A percentile compares a stretch with the other conserved stretches of the same genome.
Conservation (phyloP, 2,329 filamentous ascomycete genomes). For the Mariannaea elegans region DNA sequence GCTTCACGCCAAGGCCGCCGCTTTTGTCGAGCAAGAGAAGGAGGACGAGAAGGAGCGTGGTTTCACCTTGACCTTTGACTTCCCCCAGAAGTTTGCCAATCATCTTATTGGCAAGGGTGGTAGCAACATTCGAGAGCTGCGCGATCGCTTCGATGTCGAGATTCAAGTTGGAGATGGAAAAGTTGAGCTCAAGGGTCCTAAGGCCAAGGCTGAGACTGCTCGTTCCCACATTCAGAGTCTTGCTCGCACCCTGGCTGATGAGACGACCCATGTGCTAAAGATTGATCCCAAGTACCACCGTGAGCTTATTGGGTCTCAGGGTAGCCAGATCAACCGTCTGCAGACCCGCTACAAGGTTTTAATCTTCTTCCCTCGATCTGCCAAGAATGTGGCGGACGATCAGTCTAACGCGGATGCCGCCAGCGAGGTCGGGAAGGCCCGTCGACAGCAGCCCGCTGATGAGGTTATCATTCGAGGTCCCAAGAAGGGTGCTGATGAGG, state of each 20-base stretch:
- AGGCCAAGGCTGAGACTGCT: slow-evolving; percentile 90
- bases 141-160: slow-evolving; percentile 74
- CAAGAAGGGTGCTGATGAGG: slow-evolving; percentile 90
- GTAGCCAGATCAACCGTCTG: slow-evolving; percentile 87
- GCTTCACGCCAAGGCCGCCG: slow-evolving; percentile 75
- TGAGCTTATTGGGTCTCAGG: slow-evolving; percentile 89
- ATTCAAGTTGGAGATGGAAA: slow-evolving; percentile 94
- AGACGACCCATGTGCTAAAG: slow-evolving; percentile 86
- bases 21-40: slow-evolving; percentile 87
- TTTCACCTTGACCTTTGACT: slow-evolving; percentile 87
- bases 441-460: slow-evolving; percentile 80
- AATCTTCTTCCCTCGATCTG: slow-evolving; percentile 86
- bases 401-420: slow-evolving; percentile 73
- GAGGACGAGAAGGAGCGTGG: slow-evolving; percentile 93
- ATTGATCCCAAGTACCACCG: slow-evolving; percentile 94
- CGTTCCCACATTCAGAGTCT: slow-evolving; percentile 83
- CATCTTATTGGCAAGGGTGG: slow-evolving; percentile 77
- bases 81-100: slow-evolving; percentile 94
- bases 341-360: slow-evolving; percentile 93
- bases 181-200: slow-evolving; percentile 94
- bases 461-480: slow-evolving; percentile 93
- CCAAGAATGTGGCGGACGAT: slow-evolving; percentile 73
- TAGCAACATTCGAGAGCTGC: slow-evolving; percentile 71
- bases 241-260: slow-evolving; percentile 86
- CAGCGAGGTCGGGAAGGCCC: slow-evolving; percentile 72